phyloP scores from a whole-genome alignment of 345 rosid species.

The Geranium rotundifolium region DNA sequence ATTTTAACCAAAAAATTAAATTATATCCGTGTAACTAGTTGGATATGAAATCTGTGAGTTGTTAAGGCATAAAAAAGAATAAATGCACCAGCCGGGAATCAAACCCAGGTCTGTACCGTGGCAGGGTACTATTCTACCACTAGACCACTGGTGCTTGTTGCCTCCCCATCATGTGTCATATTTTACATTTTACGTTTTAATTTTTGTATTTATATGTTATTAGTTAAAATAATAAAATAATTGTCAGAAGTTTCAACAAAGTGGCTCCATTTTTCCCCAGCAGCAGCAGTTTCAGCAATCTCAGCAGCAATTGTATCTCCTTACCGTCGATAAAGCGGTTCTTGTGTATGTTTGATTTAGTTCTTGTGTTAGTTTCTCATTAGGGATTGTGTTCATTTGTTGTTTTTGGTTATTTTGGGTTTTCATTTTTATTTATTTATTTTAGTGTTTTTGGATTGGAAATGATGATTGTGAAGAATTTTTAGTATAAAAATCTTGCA shows the following conservation, averaged over 20 bases:
- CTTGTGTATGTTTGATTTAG: slow-evolving; percentile 52
- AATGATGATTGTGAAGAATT: too few species aligned
- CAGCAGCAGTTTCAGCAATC: slow-evolving; percentile 38
- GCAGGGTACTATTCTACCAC: slow-evolving; percentile 33
- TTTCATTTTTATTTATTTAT: neutral
- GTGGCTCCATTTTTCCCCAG: slow-evolving; percentile 5
- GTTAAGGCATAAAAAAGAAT: too few species aligned
- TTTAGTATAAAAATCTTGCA: neutral
- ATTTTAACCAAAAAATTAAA: too few species aligned
- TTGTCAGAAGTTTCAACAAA: slow-evolving; percentile 31
- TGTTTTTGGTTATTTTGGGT: neutral
- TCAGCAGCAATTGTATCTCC: slow-evolving; percentile 55
- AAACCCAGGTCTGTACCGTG: slow-evolving; percentile 27
- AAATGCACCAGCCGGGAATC: slow-evolving; percentile 26
- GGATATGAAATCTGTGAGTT: too few species aligned
- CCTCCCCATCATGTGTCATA: too few species aligned
- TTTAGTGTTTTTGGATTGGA: neutral
- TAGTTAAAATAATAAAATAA: too few species aligned
- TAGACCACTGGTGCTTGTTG: slow-evolving; percentile 19
- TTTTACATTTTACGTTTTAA: too few species aligned
- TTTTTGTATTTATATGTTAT: too few species aligned
- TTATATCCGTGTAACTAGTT: too few species aligned
- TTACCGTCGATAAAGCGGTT: slow-evolving; percentile 71
- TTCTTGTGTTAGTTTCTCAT: neutral
- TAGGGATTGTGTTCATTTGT: neutral